Base-by-base conservation (phyloP, 768 basidiomycete genomes). In the Russula emetica region DNA sequence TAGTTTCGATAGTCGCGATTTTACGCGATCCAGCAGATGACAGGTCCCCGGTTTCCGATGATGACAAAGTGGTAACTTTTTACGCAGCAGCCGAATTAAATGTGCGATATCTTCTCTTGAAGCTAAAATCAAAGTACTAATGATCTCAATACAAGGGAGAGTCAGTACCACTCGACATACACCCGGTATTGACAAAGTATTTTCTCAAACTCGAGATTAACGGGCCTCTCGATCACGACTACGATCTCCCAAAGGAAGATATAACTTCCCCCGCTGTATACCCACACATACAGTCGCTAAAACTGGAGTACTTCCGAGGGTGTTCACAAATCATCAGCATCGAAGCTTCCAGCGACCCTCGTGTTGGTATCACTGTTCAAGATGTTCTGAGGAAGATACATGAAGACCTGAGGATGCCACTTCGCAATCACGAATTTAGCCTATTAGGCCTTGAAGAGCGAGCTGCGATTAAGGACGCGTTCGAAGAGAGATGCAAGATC, bases 241-340 rank as follows among this genome's bases (percentile, higher is more conserved):
- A 59, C n/a, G 38, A 50, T 0, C 55, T 60, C 6, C 47, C 63
- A 32, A 30, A 38, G 3, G 63, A 64, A 60, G 59, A 64, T 2
- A 14, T 34, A 13, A 26, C 5, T 1, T 60, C 59, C 5, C 49
- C 59, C 3, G 63, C 63, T 14, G 45, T 55, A 2, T 8, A 60
- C 32, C 63, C 58, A 10, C 53, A 47, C 11, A 26, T 61, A 22
- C 38, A 0, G 32, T 38, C 49, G 11, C 13, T 64, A 16, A 34
- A 20, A 22, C 63, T 64, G 14, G 59, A 64, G 54, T 60, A 55
- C 49, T 22, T 24, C 6, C 59, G 55, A 61, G 63, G 53, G 5
- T 54, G 55, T 45, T 54, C 59, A 5, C 54, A 55, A 22, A 4
- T 11, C 1, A 64, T 64, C 32, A 30, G 11, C 11, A 34, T 64